These are phyloP conservation scores for Avicennia marina DNA, from an alignment of 257 asterid species.

Conservation along the genomic window DNA sequence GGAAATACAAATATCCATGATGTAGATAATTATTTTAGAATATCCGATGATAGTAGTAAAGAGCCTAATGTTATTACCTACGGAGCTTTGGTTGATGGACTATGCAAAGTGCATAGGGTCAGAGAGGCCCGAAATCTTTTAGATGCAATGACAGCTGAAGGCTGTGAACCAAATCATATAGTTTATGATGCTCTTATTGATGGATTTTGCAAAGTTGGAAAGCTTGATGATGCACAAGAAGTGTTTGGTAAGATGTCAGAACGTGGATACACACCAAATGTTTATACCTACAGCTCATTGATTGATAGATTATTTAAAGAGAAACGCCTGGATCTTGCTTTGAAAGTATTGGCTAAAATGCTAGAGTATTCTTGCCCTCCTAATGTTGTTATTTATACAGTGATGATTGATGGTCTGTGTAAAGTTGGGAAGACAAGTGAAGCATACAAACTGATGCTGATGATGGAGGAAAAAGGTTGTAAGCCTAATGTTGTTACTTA, in stretches of 20 bases:
- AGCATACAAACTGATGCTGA: constrained; percentile 81
- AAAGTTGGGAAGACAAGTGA: constrained; percentile 84
- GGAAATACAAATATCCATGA: constrained; percentile 46
- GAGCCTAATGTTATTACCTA: constrained; percentile 74
- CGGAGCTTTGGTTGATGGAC: constrained; percentile 92
- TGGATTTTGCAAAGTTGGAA: constrained; percentile 90
- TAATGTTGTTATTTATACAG: constrained; percentile 78
- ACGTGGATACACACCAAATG: constrained; percentile 62
- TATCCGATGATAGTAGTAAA: constrained; percentile 31
- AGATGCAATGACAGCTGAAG: constrained; percentile 62
- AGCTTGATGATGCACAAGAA: constrained; percentile 89
- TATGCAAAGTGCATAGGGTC: constrained; percentile 82
- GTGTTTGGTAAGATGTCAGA: constrained; percentile 72
- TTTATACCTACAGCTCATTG: constrained; percentile 74
- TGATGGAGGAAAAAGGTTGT: constrained; percentile 98
- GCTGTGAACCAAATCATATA: constrained; percentile 72
- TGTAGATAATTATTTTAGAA: constrained; percentile 61
- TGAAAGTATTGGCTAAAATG: constrained; percentile 81
- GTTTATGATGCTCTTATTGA: constrained; percentile 89
- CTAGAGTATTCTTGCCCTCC: constrained; percentile 76
- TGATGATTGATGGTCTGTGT: constrained; percentile 90
- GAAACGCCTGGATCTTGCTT: constrained; percentile 82
- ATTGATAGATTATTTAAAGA: constrained; percentile 85
- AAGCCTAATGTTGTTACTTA: constrained; percentile 90
- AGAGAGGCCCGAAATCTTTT: constrained; percentile 69